Evolutionary conservation across 805 yeast species (phyloP).

Genomic region (Candida insectalens): DNA sequence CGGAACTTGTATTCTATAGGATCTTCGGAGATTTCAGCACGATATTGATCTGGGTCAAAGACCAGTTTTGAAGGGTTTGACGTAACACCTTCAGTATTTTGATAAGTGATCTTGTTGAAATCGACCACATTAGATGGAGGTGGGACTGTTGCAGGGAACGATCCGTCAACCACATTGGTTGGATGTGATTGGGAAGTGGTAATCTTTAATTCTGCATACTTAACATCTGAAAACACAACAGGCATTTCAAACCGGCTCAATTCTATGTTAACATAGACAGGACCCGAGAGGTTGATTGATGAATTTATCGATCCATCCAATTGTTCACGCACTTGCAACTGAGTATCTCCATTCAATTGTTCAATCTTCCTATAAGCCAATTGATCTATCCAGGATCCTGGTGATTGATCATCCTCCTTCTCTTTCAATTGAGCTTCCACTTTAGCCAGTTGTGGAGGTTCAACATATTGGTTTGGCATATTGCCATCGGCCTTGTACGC

Average conservation of each 20-base stretch:
- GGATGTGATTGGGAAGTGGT: constrained; percentile 18
- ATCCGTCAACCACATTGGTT: constrained; percentile 8
- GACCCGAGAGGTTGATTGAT: constrained; percentile 3
- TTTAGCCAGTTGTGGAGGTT: not conserved
- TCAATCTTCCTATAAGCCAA: constrained; percentile 49
- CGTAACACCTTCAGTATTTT: constrained; percentile 10
- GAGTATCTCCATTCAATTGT: constrained; percentile 18
- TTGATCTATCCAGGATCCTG: constrained; percentile 65
- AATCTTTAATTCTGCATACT: constrained; percentile 26
- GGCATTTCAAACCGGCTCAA: constrained; percentile 64
- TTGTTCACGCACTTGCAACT: not conserved
- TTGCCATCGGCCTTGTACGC: not conserved
- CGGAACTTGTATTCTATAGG: constrained; percentile 87
- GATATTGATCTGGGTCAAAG: constrained; percentile 59
- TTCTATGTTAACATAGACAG: constrained; percentile 29
- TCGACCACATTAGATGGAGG: constrained; percentile 1
- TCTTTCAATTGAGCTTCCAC: constrained; percentile 47
- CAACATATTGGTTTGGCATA: not conserved
- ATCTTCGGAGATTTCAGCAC: constrained; percentile 39
- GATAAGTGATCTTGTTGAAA: constrained; percentile 16
- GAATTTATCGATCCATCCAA: not conserved
- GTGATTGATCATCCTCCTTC: constrained; percentile 61
- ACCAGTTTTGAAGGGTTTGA: constrained; percentile 21
- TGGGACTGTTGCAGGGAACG: not conserved
- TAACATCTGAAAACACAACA: constrained; percentile 54